Evolutionary conservation across 768 basidiomycete species (phyloP), one percentile per base, ranked within the genome.

Genomic region (Pulveroboletus sp.): DNA sequence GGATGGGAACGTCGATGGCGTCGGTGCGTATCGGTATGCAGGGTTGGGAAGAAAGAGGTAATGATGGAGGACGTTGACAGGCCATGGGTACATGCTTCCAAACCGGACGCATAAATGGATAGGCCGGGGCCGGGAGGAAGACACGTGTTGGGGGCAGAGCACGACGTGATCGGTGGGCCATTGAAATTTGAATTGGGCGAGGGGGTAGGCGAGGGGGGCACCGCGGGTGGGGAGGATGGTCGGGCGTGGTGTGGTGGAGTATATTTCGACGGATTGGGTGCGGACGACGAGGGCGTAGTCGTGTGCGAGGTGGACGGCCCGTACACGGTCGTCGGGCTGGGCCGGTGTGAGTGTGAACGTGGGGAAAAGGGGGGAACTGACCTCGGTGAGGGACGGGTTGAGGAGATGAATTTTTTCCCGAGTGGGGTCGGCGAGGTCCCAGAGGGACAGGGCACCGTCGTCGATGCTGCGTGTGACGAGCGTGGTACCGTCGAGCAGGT

Each of bases 41-140:
- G 64, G 53, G 58, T 82, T 79, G 0, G 77, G 74, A 2, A 60
- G 61, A 14, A 88, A 69, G 29, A 73, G 59, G 59, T 76, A 84
- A 61, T 82, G 79, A 55, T 86, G 82, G n/a, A 87, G 70, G 21
- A 81, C 65, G 62, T 88, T 86, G 52, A 81, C 75, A 1, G 84
- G 82, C 85, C 84, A 86, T 3, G 83, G 83, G 50, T 76, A 79
- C 45, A 68, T 71, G 59, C 77, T 81, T 12, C 74, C 76, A 56
- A 80, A 87, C 14, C 86, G 81, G 17, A 85, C 60, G 36, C 82
- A 69, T 16, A 86, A 63, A 53, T 75, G 75, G 46, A 87, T 70
- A 0, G 71, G 66, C 1, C 66, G 62, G 39, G 57, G 16, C 1
- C 21, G 17, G 29, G 7, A 2, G 8, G 41, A 17, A 11, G 33